A percentile compares a stretch with the other conserved stretches of the same genome.
Conservation (phyloP, 2,329 filamentous ascomycete species). For the Sclerotinia nivalis region DNA sequence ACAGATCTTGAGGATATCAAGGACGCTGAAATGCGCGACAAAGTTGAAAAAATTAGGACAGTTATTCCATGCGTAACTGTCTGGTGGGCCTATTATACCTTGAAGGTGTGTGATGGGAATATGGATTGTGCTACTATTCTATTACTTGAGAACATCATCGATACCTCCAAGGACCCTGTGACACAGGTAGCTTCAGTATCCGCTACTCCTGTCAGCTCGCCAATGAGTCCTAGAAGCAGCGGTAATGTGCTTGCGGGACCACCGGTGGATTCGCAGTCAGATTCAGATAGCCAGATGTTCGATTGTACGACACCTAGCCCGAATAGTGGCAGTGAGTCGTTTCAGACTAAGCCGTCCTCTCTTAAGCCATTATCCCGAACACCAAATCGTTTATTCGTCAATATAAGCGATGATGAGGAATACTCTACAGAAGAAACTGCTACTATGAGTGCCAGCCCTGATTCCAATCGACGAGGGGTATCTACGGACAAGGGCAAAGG, state of each 20-base stretch:
- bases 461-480: background rate
- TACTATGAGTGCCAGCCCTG: background rate
- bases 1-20: background rate
- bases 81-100: conserved; percentile 16
- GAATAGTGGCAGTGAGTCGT: background rate
- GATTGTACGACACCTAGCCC: background rate
- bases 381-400: background rate
- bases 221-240: background rate
- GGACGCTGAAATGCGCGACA: background rate
- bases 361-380: background rate
- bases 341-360: background rate
- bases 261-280: background rate
- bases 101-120: conserved; percentile 9
- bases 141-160: conserved; percentile 3
- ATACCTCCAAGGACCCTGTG: background rate
- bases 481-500: background rate
- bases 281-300: background rate
- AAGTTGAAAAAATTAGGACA: background rate
- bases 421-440: background rate
- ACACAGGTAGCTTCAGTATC: background rate
- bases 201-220: background rate
- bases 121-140: background rate
- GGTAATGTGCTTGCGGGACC: background rate
- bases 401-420: background rate
- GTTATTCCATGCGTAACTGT: background rate